Evolutionary conservation across 106 monocot species (phyloP), one percentile per base, ranked within the genome.

Genomic region (Platanthera guangdongensis): DNA sequence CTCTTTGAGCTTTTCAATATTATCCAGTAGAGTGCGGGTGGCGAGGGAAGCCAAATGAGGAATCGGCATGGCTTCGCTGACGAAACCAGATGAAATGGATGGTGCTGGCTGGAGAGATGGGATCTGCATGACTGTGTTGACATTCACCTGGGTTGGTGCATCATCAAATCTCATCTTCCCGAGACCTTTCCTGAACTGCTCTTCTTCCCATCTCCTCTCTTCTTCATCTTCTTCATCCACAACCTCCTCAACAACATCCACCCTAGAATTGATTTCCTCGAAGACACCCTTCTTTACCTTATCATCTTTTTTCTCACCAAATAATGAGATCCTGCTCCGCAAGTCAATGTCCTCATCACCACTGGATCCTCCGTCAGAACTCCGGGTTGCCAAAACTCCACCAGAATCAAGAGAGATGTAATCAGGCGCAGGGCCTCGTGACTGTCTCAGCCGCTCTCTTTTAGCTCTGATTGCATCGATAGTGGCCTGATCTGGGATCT

Each of bases 171-270:
- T 88, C 32, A 32, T 32, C 80, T 87, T 93, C 11, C 97, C 97
- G 15, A 94, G 60, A 15, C 88, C 97, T 75, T 97, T 97, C 76
- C 93, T 82, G 55, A 94, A 87, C 70, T 97, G 97, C 80, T 93
- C 97, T 71, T 97, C 97, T 77, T 94, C 97, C 97, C 97, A 97
- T 77, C 82, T 93, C 77, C 86, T 89, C 76, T 94, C 97, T 77
- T 91, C 96, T 9, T 96, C 96, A 14, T 88, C 92, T 6, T 96
- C 95, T 8, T 93, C 90, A 71, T 64, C 83, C 5, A 81, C 75
- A 52, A 77, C 73, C 62, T 47, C 69, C 49, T 77, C 90, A 68
- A 51, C 12, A 30, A 74, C 69, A 39, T 52, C 8, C 47, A 51
- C 77, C 81, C 57, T 84, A 21, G 80, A 84, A 57, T 82, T 83